Evolutionary conservation across 2,329 filamentous ascomycete genomes (phyloP).

Genomic region (Fusarium stilboides): DNA sequence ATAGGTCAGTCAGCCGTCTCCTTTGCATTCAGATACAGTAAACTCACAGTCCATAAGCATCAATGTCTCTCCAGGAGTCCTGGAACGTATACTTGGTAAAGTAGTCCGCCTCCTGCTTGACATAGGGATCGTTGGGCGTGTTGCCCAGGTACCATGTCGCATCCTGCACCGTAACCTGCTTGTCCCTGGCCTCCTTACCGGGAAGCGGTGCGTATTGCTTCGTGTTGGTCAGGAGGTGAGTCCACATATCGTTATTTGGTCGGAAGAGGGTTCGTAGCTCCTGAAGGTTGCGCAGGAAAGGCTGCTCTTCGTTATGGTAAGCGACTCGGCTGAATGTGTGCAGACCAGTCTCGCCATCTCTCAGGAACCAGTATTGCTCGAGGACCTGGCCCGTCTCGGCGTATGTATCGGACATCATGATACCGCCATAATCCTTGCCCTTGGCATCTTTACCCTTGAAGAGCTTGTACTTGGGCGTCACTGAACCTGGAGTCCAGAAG

Average conservation of each 20-base stretch:
- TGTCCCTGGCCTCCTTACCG: slow-evolving; percentile 55
- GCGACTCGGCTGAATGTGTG: slow-evolving; percentile 73
- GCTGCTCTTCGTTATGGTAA: slow-evolving; percentile 71
- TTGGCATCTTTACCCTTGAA: slow-evolving; percentile 63
- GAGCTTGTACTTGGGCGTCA: slow-evolving; percentile 61
- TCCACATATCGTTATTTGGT: slow-evolving; percentile 73
- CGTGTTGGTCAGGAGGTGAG: slow-evolving; percentile 72
- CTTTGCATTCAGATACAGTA: accelerated
- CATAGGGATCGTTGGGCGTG: slow-evolving; percentile 68
- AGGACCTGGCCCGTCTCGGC: slow-evolving; percentile 70
- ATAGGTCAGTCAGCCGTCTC: slow-evolving; percentile 11
- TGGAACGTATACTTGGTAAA: slow-evolving; percentile 78
- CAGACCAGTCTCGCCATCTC: slow-evolving; percentile 73
- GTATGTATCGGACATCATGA: slow-evolving; percentile 73
- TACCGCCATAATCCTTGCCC: slow-evolving; percentile 69
- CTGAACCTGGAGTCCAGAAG: slow-evolving; percentile 71
- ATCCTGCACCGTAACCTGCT: slow-evolving; percentile 71
- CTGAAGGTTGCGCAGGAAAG: slow-evolving; percentile 70
- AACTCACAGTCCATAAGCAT: slow-evolving; percentile 66
- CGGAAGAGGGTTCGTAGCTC: slow-evolving; percentile 75
- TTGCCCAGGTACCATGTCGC: slow-evolving; percentile 74
- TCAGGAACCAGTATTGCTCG: slow-evolving; percentile 76
- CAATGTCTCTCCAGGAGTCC: slow-evolving; percentile 71
- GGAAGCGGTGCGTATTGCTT: slow-evolving; percentile 65
- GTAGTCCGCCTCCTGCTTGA: slow-evolving; percentile 70